Percentiles rank a stretch among this genome's conserved stretches.
phyloP scores from a whole-genome alignment of 257 asterid genomes.

The Fraxinus americana region DNA sequence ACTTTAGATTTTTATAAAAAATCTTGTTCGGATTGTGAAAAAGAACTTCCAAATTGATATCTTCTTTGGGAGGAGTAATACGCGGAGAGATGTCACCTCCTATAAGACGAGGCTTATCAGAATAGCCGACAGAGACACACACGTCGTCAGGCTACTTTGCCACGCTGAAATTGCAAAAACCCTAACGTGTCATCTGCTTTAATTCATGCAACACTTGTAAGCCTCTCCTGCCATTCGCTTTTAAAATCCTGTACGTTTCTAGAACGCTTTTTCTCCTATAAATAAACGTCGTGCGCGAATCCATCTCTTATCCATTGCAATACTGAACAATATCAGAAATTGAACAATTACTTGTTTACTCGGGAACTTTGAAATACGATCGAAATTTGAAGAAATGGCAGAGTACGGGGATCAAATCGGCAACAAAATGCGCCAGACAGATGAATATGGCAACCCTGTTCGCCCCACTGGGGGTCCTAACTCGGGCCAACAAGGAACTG shows the following conservation, averaged over 20 bases:
- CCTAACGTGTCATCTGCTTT: conserved; percentile 1
- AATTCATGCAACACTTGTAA: not conserved
- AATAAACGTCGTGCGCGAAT: not conserved
- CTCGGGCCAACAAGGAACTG: not conserved
- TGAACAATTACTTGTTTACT: too few relatives aligned
- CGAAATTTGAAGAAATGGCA: not conserved
- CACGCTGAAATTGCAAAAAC: not conserved
- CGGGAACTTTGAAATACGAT: too few relatives aligned
- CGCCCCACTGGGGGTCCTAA: not conserved
- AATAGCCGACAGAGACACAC: not conserved
- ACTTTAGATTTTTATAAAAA: too few relatives aligned
- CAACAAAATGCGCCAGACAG: conserved; percentile 1
- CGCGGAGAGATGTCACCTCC: not conserved
- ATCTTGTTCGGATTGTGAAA: too few relatives aligned
- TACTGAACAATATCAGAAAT: too few relatives aligned
- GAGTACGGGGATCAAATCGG: conserved; percentile 1
- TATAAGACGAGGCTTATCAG: not conserved
- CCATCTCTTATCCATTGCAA: not conserved
- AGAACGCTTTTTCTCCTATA: not conserved
- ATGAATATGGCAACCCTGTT: conserved; percentile 15
- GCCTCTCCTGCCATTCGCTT: not conserved
- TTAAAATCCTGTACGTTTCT: not conserved
- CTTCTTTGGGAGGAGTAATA: not conserved
- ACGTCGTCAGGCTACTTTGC: not conserved
- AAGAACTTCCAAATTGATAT: too few relatives aligned